Conservation (phyloP, 2,329 filamentous ascomycete species). For the Cladorrhinum sp. region DNA sequence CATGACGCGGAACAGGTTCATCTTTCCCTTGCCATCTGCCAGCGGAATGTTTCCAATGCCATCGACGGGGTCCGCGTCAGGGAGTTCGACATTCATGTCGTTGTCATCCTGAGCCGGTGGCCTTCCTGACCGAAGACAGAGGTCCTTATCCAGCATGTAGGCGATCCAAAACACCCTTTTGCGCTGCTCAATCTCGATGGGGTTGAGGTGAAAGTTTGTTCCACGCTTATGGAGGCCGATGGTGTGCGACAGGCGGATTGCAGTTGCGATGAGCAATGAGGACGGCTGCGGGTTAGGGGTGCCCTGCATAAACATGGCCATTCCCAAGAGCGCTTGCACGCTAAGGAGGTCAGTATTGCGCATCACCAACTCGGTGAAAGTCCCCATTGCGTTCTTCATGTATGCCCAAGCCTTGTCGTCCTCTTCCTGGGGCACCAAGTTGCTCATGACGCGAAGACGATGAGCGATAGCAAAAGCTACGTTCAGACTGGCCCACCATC, state of each 20-base stretch:
- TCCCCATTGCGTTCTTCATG: constrained; percentile 92
- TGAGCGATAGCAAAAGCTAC: constrained; percentile 91
- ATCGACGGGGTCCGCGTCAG: constrained; percentile 84
- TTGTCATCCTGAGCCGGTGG: constrained; percentile 62
- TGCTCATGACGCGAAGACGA: constrained; percentile 90
- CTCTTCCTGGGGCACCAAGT: constrained; percentile 83
- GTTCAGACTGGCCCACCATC: constrained; percentile 98
- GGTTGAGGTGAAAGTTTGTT: constrained; percentile 88
- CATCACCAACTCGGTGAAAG: constrained; percentile 90
- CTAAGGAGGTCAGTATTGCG: constrained; percentile 92
- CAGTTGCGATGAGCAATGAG: constrained; percentile 85
- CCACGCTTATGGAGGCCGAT: constrained; percentile 94
- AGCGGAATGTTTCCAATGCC: constrained; percentile 93
- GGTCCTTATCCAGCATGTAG: constrained; percentile 63
- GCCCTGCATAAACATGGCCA: constrained; percentile 91
- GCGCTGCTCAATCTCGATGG: constrained; percentile 87
- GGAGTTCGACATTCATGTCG: constrained; percentile 92
- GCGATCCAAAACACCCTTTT: constrained; percentile 65
- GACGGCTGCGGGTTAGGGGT: constrained; percentile 95
- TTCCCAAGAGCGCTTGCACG: constrained; percentile 88
- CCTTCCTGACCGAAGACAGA: constrained; percentile 57
- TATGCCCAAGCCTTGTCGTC: constrained; percentile 95
- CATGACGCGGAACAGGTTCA: constrained; percentile 93
- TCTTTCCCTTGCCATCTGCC: constrained; percentile 82
- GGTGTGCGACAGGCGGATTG: constrained; percentile 85